These are phyloP conservation scores for Pinus tabuliformis DNA, from an alignment of 75 land plant species.

Conservation along the genomic window DNA sequence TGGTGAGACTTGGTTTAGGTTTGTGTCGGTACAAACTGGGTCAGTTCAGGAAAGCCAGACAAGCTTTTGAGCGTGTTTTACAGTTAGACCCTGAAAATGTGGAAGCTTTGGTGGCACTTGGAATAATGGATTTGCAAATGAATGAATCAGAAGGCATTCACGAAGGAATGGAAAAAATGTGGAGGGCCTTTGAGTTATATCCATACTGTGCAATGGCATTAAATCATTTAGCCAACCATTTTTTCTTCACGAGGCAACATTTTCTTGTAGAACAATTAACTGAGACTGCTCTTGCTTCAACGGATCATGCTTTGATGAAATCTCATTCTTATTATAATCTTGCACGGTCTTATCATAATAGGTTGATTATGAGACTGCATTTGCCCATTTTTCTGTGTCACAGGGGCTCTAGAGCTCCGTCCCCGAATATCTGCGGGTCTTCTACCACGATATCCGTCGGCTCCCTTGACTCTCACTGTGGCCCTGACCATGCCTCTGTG, in stretches of 20 bases:
- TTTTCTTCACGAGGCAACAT: slow-evolving; percentile 94
- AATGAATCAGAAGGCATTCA: slow-evolving; percentile 66
- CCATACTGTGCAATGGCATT: slow-evolving; percentile 83
- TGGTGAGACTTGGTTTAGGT: too few relatives aligned
- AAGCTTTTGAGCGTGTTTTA: slow-evolving; percentile 9
- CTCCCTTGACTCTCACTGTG: too few relatives aligned
- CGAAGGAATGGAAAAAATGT: slow-evolving; percentile 75
- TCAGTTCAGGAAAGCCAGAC: too few relatives aligned
- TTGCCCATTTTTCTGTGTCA: too few relatives aligned
- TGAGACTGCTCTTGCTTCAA: slow-evolving; percentile 79
- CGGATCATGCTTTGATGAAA: slow-evolving; percentile 66
- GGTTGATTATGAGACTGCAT: too few relatives aligned
- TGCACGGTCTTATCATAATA: too few relatives aligned
- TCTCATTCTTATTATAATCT: slow-evolving; percentile 80
- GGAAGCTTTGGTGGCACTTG: slow-evolving; percentile 84
- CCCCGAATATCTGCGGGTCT: too few relatives aligned
- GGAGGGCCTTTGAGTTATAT: slow-evolving; percentile 79
- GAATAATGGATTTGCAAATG: slow-evolving; percentile 75
- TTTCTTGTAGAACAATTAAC: slow-evolving; percentile 89
- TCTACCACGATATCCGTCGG: too few relatives aligned
- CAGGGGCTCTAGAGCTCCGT: too few relatives aligned
- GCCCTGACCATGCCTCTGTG: too few relatives aligned
- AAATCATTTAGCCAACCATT: slow-evolving; percentile 80
- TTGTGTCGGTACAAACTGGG: too few relatives aligned
- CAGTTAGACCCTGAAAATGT: slow-evolving; percentile 93